Base-by-base conservation (phyloP, 495 filamentous ascomycete genomes). In the Sordaria brevicollis region DNA sequence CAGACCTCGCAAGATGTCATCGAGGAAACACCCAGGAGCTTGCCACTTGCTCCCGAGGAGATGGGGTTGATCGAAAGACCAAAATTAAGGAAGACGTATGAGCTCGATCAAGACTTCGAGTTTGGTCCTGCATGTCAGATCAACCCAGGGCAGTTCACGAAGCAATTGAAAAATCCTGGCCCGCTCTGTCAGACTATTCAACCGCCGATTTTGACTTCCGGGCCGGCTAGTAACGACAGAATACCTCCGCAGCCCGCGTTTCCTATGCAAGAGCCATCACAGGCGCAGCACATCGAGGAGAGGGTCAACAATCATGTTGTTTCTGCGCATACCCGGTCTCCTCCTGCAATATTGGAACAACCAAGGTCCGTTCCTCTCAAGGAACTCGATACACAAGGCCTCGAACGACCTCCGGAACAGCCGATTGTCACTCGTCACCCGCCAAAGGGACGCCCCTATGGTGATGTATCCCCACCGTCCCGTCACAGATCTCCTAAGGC, bases 131-230 rank as follows among this genome's bases (percentile, higher is more conserved):
- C 70, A 1, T 33, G 69, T 5, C 54, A 66, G 34, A 33, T 71
- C 1, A 65, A 57, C 33, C 70, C 70, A 15, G 70, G 33, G 17
- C 57, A 66, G 17, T 71, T 71, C 54, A 71, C 70, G 5, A 69
- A 57, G 8, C 68, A 29, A 8, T 15, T 41, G 6, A 54, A 19
- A 29, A 70, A 67, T 15, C 31, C 21, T 17, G 37, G 31, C 11
- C 35, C n/a, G 21, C 21, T 36, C 17, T 65, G 13, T n/a, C 33
- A 67, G 54, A 65, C 8, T 19, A n/a, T 11, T 39, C 57, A 29
- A 11, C 19, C 19, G 8, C 69, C 17, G 17, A 39, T 29, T 34
- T 35, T n/a, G 25, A 11, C 65, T 70, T 35, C 35, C n/a, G 34
- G 35, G 36, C 33, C 65, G 35, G 2, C n/a, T 25, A 67, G 19